Conservation (phyloP, 1,139 yeast genomes). For the Groenewaldozyma auringiensis region DNA sequence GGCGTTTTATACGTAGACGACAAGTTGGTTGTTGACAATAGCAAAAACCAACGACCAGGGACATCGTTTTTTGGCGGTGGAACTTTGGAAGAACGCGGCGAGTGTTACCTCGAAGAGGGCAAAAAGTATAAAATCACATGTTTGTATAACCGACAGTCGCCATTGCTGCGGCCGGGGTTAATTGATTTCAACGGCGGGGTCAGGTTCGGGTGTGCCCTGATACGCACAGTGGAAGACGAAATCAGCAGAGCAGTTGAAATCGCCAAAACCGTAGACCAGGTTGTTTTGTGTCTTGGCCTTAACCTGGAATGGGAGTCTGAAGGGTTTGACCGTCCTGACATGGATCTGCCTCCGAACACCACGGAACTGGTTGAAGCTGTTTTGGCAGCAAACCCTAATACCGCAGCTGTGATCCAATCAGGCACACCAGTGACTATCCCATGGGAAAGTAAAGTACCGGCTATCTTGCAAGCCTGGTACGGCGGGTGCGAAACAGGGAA, state of each 20-base stretch:
- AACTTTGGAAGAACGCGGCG: conserved; percentile 42
- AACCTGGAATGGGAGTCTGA: conserved; percentile 47
- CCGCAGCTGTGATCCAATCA: conserved; percentile 50
- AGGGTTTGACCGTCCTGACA: conserved; percentile 41
- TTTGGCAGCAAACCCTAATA: conserved; percentile 42
- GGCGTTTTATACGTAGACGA: conserved; percentile 47
- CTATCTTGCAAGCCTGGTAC: conserved; percentile 46
- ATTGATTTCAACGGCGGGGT: conserved; percentile 35
- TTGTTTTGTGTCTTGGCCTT: conserved; percentile 40
- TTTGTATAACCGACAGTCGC: conserved; percentile 14
- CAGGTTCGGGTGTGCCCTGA: conserved; percentile 16
- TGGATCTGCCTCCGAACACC: conserved; percentile 44
- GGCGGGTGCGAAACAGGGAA: conserved; percentile 45
- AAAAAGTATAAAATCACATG: conserved; percentile 34
- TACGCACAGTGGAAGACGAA: conserved; percentile 22
- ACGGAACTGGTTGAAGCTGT: conserved; percentile 42
- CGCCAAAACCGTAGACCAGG: conserved; percentile 44
- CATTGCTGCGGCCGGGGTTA: too few relatives aligned
- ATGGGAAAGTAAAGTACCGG: conserved; percentile 43
- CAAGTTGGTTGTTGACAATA: conserved; percentile 49
- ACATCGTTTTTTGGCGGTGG: conserved; percentile 46
- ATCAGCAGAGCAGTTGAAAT: conserved; percentile 36
- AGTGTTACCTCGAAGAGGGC: conserved; percentile 37
- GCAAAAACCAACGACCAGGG: conserved; percentile 45
- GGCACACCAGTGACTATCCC: conserved; percentile 60